Evolutionary conservation across 139 green algal species (phyloP).

Genomic region (Deuterostichococcus epilithicus): DNA sequence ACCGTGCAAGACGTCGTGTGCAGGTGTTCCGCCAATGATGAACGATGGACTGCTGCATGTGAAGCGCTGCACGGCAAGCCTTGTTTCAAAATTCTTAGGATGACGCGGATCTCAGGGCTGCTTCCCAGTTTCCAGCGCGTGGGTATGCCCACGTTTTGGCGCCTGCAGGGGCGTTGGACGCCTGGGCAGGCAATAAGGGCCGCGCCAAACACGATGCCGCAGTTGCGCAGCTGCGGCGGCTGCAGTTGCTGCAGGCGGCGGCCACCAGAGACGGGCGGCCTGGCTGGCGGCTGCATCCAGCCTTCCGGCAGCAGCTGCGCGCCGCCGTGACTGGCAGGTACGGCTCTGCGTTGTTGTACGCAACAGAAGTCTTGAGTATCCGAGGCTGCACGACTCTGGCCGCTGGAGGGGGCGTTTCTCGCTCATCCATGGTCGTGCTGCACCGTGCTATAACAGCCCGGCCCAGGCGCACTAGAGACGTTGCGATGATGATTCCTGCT

Average conservation of each 20-base stretch:
- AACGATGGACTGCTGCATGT: no score
- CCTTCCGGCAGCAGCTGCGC: conserved; percentile 43
- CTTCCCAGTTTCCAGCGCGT: no score
- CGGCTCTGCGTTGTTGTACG: background rate
- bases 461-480: background rate
- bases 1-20: no score
- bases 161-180: conserved; percentile 25
- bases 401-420: background rate
- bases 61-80: no score
- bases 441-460: background rate
- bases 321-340: conserved; percentile 28
- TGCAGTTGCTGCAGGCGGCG: conserved; percentile 23
- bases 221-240: conserved; percentile 16
- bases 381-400: background rate
- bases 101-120: no score
- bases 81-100: no score
- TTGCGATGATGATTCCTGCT: background rate
- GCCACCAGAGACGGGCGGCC: background rate
- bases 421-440: background rate
- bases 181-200: conserved; percentile 5
- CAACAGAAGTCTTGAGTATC: background rate
- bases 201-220: conserved; percentile 31
- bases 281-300: conserved; percentile 22
- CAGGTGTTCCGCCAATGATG: no score
- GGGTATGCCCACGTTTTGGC: no score